These are phyloP conservation scores for Sisymbrium irio DNA, from an alignment of 345 rosid species.

Conservation along the genomic window DNA sequence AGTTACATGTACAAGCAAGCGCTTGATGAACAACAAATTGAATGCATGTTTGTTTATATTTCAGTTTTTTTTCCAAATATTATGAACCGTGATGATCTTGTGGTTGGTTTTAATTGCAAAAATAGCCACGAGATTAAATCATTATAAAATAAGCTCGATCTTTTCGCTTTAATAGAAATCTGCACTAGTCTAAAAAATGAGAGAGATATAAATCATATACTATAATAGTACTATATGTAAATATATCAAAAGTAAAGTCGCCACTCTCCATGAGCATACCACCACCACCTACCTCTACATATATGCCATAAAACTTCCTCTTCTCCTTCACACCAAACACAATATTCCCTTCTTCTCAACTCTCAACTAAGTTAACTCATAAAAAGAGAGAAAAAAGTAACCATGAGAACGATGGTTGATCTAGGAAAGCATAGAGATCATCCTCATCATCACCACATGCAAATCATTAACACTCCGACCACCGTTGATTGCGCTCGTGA, in stretches of 20 bases:
- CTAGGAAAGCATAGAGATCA: constrained; percentile 51
- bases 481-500: constrained; percentile 70
- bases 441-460: constrained; percentile 18
- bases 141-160: not conserved
- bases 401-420: constrained; percentile 75
- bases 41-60: not conserved
- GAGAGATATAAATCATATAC: not conserved
- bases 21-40: not conserved
- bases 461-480: constrained; percentile 55
- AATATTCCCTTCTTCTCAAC: constrained; percentile 10
- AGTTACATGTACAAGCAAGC: not conserved
- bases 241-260: constrained; percentile 14
- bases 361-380: not conserved
- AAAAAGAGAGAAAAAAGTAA: not conserved
- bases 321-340: constrained; percentile 17
- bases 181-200: constrained; percentile 13
- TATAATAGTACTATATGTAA: not conserved
- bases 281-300: constrained; percentile 34
- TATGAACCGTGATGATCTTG: constrained; percentile 18
- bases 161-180: not conserved
- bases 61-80: not conserved
- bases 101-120: constrained; percentile 15
- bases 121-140: not conserved
- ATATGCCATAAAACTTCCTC: constrained; percentile 27
- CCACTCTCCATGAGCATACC: constrained; percentile 14